Evolutionary conservation across 2,329 filamentous ascomycete genomes (phyloP).

Genomic region (Sporothrix inflata): DNA sequence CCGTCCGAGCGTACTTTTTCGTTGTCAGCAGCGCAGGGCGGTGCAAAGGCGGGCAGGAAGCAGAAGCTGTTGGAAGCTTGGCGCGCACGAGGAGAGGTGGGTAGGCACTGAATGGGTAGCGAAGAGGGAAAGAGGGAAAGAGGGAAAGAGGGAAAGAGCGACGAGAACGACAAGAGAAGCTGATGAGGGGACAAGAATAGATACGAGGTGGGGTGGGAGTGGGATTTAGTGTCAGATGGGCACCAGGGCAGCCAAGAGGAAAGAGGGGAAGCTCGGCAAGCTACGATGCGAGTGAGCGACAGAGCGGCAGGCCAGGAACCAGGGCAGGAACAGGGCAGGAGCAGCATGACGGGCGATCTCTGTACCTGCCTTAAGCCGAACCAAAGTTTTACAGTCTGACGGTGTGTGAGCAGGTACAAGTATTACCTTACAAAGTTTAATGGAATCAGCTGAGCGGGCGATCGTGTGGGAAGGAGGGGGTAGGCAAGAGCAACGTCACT

Average conservation of each 20-base stretch:
- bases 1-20: too few species aligned
- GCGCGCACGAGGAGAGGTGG: too few species aligned
- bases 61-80: too few species aligned
- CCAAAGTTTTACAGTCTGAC: background rate
- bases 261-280: slow-evolving; percentile 15
- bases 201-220: background rate
- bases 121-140: background rate
- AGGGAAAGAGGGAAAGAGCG: background rate
- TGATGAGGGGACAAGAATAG: background rate
- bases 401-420: too few species aligned
- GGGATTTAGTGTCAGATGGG: background rate
- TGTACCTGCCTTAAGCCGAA: slow-evolving; percentile 13
- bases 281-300: background rate
- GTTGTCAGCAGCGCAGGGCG: too few species aligned
- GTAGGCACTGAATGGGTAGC: too few species aligned
- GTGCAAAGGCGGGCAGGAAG: too few species aligned
- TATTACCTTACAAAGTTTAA: background rate
- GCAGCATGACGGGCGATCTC: background rate
- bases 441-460: slow-evolving; percentile 9
- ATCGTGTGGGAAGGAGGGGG: background rate
- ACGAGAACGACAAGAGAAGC: background rate
- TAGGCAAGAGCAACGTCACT: background rate
- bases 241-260: background rate
- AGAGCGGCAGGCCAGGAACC: too few species aligned
- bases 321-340: background rate